A percentile compares a stretch with the other conserved stretches of the same genome.
These are phyloP conservation scores for Geranium incanum DNA, from an alignment of 441 rosid genomes.

Conservation along the genomic window DNA sequence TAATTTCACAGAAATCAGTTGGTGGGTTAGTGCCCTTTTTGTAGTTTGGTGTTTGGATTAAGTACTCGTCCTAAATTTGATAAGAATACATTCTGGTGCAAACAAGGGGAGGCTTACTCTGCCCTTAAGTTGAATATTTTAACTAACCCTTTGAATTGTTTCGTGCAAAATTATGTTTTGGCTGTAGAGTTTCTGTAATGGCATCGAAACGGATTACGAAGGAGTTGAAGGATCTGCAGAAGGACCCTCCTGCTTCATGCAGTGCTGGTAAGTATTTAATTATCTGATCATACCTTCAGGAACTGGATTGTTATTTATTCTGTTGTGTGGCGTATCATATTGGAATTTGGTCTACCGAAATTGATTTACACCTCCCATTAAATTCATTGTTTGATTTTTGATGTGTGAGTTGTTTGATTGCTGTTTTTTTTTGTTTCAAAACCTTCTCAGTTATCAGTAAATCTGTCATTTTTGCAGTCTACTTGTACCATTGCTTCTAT, in stretches of 20 bases:
- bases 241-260: neutral
- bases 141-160: neutral
- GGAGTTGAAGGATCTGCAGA: neutral
- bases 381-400: neutral
- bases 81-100: no score
- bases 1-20: neutral
- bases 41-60: neutral
- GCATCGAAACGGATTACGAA: neutral
- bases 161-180: neutral
- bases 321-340: neutral
- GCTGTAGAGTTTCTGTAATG: neutral
- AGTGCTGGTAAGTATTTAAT: neutral
- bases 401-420: neutral
- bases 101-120: no score
- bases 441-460: neutral
- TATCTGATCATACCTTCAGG: neutral
- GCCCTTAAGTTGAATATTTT: no score
- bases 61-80: neutral
- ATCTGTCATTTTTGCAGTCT: neutral
- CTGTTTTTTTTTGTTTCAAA: neutral
- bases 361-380: neutral
- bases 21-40: neutral
- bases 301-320: neutral
- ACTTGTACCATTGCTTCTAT: neutral
- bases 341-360: no score